A percentile compares a stretch with the other conserved stretches of the same genome.
Conservation (phyloP, 257 asterid species). For the Solanum chaucha region DNA sequence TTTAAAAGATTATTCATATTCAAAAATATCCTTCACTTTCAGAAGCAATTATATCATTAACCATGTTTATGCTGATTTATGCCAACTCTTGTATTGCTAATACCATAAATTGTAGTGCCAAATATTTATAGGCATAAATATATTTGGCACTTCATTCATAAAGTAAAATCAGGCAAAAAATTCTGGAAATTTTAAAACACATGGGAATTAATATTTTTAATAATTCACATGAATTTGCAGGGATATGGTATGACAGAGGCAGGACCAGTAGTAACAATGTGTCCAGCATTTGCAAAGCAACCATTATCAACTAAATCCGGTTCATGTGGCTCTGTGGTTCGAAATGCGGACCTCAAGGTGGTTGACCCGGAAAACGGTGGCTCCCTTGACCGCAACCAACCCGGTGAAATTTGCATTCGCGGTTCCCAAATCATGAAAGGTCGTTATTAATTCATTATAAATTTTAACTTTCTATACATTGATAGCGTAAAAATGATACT, state of each 20-base stretch:
- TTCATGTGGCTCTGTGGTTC: constrained; percentile 80
- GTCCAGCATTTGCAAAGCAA: constrained; percentile 55
- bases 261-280: constrained; percentile 79
- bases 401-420: constrained; percentile 79
- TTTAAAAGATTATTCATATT: no score
- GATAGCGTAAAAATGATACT: neutral
- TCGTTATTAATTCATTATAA: neutral
- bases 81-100: neutral
- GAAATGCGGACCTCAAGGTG: constrained; percentile 84
- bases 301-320: constrained; percentile 68
- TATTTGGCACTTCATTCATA: neutral
- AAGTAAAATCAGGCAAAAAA: neutral
- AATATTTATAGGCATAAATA: neutral
- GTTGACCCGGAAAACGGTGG: constrained; percentile 73
- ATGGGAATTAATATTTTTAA: neutral
- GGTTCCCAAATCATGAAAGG: constrained; percentile 22
- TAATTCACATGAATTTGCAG: constrained; percentile 12
- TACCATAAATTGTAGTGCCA: neutral
- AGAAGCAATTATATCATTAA: neutral
- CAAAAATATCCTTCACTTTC: neutral
- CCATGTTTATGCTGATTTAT: neutral
- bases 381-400: constrained; percentile 62
- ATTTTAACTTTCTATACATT: neutral
- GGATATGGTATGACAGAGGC: constrained; percentile 97
- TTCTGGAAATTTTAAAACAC: neutral